Evolutionary conservation across 345 rosid species (phyloP), one percentile per base, ranked within the genome.

Genomic region (Cochlearia excelsa): DNA sequence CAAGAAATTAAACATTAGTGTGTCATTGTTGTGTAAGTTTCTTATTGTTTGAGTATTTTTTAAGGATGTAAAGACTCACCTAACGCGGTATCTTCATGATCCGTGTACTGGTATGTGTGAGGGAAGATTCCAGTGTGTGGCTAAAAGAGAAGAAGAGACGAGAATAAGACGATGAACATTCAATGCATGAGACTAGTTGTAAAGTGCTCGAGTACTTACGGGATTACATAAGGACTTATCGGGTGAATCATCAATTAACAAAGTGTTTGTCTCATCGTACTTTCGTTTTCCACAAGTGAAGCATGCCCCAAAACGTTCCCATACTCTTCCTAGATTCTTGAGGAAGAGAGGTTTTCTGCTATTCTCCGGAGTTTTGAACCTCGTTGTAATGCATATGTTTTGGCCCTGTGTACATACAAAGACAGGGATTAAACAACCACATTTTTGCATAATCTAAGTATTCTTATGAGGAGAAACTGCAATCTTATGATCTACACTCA

Each of bases 221-320:
- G 94, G 89, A 78, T 92, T 92, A 61, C 82, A 82, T 73, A 92
- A 73, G 28, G 94, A 86, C 65, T 92, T 93, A 68, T 93, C 78
- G 1, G 94, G 95, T 33, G 95, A 89, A 72, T 92, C 99, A 53
- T 89, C 97, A 73, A 89, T 44, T 63, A 89, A 57, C 56, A 87
- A 68, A 3, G 99, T 93, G 74, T 93, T 89, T 49, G 84, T 74
- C 72, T 83, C 87, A 65, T 83, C 70, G 43, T 76, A 93, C 65
- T 74, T 72, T 30, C 79, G 83, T 54, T 70, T 82, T 68, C 76
- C 75, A 84, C 87, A 84, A 30, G 85, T 79, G 37, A 77, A 68
- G 46, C 68, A 45, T 41, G 77, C 68, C 37, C 73, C 83, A 23
- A 63, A 46, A 66, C 75, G 73, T 39, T 83, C 71, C 95, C 97